Evolutionary conservation across 352 stramenopile species (phyloP).

Genomic region (Saprolegnia diclina): DNA sequence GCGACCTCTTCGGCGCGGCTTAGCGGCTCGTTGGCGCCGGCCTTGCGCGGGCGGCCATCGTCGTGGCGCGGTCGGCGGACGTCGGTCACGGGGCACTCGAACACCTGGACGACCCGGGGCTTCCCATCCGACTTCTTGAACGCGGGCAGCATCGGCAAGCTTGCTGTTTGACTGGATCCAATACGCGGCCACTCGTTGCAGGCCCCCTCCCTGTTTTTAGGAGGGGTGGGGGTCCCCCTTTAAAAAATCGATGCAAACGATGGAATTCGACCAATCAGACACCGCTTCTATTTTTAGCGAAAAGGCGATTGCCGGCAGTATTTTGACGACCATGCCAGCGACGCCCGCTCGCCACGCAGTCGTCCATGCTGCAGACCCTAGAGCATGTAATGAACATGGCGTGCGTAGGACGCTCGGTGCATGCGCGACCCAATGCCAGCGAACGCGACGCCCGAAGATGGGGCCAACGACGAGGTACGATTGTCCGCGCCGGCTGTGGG

Average conservation of each 20-base stretch:
- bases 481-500: no score
- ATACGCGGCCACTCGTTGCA: not conserved
- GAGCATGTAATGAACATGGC: no score
- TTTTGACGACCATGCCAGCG: no score
- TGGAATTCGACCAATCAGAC: not conserved
- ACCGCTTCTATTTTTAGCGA: no score
- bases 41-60: not conserved
- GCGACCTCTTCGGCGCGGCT: conserved; percentile 59
- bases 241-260: not conserved
- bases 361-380: no score
- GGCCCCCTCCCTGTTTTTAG: not conserved
- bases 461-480: not conserved
- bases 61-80: not conserved
- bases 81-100: conserved; percentile 47
- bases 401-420: no score
- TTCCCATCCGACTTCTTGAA: conserved; percentile 37
- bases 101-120: conserved; percentile 73
- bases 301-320: no score
- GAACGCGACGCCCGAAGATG: not conserved
- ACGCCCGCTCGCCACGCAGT: no score
- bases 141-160: conserved; percentile 1
- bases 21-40: conserved; percentile 36
- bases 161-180: conserved; percentile 12
- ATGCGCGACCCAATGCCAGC: no score
- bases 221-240: not conserved